Base-by-base conservation (phyloP, 345 rosid species). In the Physaria fendleri region DNA sequence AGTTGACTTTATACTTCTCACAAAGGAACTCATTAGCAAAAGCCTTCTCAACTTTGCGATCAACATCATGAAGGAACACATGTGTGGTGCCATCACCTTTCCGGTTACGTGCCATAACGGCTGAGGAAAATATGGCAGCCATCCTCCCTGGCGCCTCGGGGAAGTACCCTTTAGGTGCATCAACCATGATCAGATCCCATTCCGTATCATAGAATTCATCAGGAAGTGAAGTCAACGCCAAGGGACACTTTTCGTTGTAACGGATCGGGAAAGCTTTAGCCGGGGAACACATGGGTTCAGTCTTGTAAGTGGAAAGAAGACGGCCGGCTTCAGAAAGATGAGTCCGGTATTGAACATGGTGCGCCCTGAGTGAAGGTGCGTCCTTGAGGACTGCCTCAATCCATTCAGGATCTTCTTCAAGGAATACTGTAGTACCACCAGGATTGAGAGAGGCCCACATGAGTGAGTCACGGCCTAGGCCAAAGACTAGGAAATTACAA, bases 151-250 rank as follows among this genome's bases (percentile, higher is more conserved):
- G 97, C 0, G 95, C 90, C 20, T 42, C 62, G 3, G 82, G 54
- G 61, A 79, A 83, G 66, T 84, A 84, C 2, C 97, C 97, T 5
- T 78, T 71, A 3, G 95, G 97, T 21, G 93, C 93, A 34, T 90
- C 93, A 59, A 90, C 78, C 88, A 90, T 79, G 59, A 90, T 87
- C 60, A 90, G 66, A 66, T 90, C 97, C 97, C 97, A 90, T 12
- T 84, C 83, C 6, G 72, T 81, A 4, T 87, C 84, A 68, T 87
- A 90, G 3, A 90, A 71, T 66, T 83, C 85, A 28, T 85, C 92
- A n/a, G 97, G 89, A 1, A 90, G 78, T 3, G 75, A 78, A 3
- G 82, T 77, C 73, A 87, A 38, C 22, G 85, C 95, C 4, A 90
- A 58, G 13, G 66, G 78, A 56, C 97, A 90, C 10, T 62, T 53